Base-by-base conservation (phyloP, 805 yeast species). In the Ogataea populi-albae region DNA sequence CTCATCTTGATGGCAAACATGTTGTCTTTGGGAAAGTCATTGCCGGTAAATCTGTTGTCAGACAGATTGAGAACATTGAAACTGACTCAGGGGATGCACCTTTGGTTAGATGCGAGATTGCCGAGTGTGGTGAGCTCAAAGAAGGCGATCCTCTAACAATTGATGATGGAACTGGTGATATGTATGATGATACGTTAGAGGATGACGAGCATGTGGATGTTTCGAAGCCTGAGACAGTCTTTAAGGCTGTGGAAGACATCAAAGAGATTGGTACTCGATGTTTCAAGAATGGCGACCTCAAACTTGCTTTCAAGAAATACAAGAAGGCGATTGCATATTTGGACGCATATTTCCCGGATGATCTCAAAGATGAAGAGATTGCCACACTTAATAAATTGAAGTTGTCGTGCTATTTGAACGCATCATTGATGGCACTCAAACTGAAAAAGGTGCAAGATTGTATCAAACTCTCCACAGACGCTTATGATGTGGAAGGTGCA, bases 1-100 rank as follows among this genome's bases (percentile, higher is more conserved):
- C 98, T 5, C 98, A 91, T 62, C 74, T 93, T 47, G 91, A 93
- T 57, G 94, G 91, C 17, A 91, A 91, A 61, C 98, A 93, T 60
- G 97, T 89, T 34, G 98, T 93, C 3, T 93, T 93, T 59, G 98
- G 98, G 45, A 78, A 84, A 59, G 88, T 93, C 24, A 63, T 91
- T 32, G 63, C 73, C 30, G 97, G 97, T 26, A 89, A 86, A 59
- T 77, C 87, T 6, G 61, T 86, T 20, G 88, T 86, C 6, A 79
- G 95, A 46, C 69, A 73, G 38, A 71, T 93, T 42, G 99, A 93
- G 62, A 72, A 77, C 52, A 65, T 71, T 24, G 75, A 75, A 41
- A 86, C 87, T 18, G 81, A 70, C 26, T 65, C 67, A 3, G 69
- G 65, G 26, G 97, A 91, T 58, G 76, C 70, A 51, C 98, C 99